Conservation (phyloP, 805 yeast species). For the Priceomyces castillae region DNA sequence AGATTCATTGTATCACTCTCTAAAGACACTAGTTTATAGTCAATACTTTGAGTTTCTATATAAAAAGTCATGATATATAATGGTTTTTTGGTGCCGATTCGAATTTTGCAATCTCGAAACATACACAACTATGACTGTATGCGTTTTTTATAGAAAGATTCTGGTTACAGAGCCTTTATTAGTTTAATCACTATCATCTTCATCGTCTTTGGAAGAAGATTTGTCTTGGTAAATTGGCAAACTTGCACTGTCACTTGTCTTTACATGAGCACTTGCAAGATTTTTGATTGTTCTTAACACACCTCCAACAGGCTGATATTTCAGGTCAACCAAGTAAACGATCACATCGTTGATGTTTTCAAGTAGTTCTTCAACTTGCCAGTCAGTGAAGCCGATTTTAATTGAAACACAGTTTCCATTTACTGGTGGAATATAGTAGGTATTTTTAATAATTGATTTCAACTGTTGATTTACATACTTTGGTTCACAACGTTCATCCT, state of each 20-base stretch:
- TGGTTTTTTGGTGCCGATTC: no score
- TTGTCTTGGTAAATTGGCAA: slow-evolving; percentile 45
- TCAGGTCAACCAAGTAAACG: slow-evolving; percentile 43
- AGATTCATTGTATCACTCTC: no score
- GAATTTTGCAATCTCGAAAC: no score
- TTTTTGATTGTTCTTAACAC: slow-evolving; percentile 43
- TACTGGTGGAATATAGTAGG: slow-evolving; percentile 57
- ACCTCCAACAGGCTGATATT: slow-evolving; percentile 59
- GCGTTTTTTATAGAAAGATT: no score
- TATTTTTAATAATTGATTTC: slow-evolving; percentile 58
- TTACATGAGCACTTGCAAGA: slow-evolving; percentile 53
- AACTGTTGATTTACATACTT: slow-evolving; percentile 63
- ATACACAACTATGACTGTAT: no score
- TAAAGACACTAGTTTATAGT: no score
- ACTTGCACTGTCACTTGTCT: slow-evolving; percentile 65
- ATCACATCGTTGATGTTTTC: slow-evolving; percentile 53
- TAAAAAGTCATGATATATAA: no score
- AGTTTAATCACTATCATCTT: background rate
- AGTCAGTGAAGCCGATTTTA: slow-evolving; percentile 55
- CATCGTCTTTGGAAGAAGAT: background rate
- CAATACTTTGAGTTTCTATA: no score
- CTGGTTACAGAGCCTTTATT: background rate
- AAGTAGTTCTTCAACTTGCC: slow-evolving; percentile 41
- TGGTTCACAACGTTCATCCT: slow-evolving; percentile 63
- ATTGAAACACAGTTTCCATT: slow-evolving; percentile 61